phyloP scores from a whole-genome alignment of 2,329 filamentous ascomycete species.

The Laburnicola sp. region DNA sequence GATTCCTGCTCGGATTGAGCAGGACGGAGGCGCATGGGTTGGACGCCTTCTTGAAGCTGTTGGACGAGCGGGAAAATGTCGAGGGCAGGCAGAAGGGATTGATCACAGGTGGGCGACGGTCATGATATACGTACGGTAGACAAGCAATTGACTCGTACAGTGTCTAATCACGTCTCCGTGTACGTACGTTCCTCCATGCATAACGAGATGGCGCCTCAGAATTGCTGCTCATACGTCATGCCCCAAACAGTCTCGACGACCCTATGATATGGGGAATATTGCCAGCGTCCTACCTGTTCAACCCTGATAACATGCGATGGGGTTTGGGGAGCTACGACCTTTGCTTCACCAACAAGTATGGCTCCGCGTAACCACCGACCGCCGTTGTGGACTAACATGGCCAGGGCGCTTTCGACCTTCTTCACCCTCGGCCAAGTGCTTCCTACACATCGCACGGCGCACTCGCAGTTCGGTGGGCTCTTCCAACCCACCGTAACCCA shows the following conservation, averaged over 20 bases:
- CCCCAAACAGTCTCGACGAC: constrained; percentile 75
- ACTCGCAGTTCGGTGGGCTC: constrained; percentile 79
- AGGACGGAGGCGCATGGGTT: constrained; percentile 76
- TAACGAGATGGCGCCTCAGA: constrained; percentile 11
- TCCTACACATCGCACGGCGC: constrained; percentile 78
- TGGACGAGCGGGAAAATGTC: constrained; percentile 73
- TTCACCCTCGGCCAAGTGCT: constrained; percentile 89
- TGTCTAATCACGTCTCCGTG: constrained; percentile 88
- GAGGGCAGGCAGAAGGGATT: constrained; percentile 72
- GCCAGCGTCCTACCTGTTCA: constrained; percentile 72
- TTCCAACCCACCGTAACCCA: constrained; percentile 89
- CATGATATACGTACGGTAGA: constrained; percentile 4
- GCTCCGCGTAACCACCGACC: constrained; percentile 3
- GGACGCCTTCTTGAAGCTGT: constrained; percentile 70
- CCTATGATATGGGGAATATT: constrained; percentile 91
- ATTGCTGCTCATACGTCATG: constrained; percentile 19
- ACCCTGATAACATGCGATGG: constrained; percentile 80
- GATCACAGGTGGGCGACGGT: constrained; percentile 68
- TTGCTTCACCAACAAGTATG: constrained; percentile 83
- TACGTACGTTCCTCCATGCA: constrained; percentile 58
- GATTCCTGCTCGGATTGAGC: constrained; percentile 76
- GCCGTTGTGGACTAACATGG: constrained; percentile 15
- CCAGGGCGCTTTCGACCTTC: constrained; percentile 71
- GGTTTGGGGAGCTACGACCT: constrained; percentile 91
- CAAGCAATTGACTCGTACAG: constrained; percentile 51